These are phyloP conservation scores for Neckera pumila DNA, from an alignment of 225 moss, liverwort and hornwort genomes.

Conservation along the genomic window DNA sequence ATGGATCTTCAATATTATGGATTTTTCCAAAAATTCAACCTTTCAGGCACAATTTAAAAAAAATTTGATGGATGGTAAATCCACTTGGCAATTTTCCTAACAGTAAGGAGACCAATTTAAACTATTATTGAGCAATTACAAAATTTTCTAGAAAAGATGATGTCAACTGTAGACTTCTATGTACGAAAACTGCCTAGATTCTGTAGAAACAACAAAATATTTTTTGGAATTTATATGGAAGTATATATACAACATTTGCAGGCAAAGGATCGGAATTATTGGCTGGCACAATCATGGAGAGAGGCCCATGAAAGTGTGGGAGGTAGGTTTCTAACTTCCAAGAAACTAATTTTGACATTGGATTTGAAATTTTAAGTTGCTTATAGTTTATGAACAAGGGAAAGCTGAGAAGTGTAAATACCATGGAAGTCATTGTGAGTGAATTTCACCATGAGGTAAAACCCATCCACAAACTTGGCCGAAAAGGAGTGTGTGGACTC, in stretches of 20 bases:
- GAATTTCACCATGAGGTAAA: no score
- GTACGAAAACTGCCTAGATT: rapidly evolving
- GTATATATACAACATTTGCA: background rate
- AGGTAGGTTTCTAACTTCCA: background rate
- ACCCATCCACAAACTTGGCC: no score
- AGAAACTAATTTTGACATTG: background rate
- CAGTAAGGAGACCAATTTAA: no score
- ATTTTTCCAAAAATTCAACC: rapidly evolving
- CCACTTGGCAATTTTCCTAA: rapidly evolving
- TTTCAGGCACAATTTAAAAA: rapidly evolving
- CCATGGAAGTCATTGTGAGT: no score
- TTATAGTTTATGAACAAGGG: background rate
- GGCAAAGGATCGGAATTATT: rapidly evolving
- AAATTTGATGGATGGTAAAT: no score
- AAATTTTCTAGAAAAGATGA: background rate
- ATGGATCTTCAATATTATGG: background rate
- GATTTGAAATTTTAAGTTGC: background rate
- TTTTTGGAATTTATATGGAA: background rate
- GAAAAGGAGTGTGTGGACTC: no score
- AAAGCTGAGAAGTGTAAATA: background rate
- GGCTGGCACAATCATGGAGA: rapidly evolving
- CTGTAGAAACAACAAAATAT: background rate
- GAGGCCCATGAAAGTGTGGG: rapidly evolving
- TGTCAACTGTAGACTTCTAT: background rate
- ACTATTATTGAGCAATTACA: background rate